Conservation (phyloP, 345 rosid genomes). For the Erucastrum elatum region DNA sequence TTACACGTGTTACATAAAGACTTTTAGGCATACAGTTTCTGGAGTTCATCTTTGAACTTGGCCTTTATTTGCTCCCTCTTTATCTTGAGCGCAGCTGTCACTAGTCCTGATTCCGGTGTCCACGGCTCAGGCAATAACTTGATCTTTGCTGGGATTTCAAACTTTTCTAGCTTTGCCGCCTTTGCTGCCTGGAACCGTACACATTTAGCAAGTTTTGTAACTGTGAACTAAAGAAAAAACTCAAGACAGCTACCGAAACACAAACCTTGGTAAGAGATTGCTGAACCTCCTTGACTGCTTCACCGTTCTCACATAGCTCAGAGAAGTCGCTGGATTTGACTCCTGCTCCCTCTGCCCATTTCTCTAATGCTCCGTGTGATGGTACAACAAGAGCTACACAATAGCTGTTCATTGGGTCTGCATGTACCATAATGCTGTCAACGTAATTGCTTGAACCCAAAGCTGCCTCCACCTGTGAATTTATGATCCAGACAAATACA, state of each 20-base stretch:
- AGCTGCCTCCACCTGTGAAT: constrained; percentile 78
- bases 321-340: constrained; percentile 43
- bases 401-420: constrained; percentile 64
- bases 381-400: constrained; percentile 83
- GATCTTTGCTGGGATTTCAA: constrained; percentile 77
- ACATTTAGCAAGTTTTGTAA: background rate
- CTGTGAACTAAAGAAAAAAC: background rate
- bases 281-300: constrained; percentile 66
- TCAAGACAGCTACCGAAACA: background rate
- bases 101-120: constrained; percentile 85
- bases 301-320: constrained; percentile 66
- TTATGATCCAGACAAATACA: constrained; percentile 9
- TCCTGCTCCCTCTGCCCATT: constrained; percentile 70
- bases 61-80: constrained; percentile 67
- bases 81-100: constrained; percentile 70
- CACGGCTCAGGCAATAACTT: constrained; percentile 71
- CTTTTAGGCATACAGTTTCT: constrained; percentile 53
- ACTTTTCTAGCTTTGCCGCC: constrained; percentile 63
- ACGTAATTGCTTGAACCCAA: constrained; percentile 55
- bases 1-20: background rate
- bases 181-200: constrained; percentile 57
- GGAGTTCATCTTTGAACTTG: constrained; percentile 67
- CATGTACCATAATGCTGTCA: constrained; percentile 74
- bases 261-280: constrained; percentile 65
- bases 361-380: constrained; percentile 54